These are phyloP conservation scores for Xanthoconium stramineum DNA, from an alignment of 768 basidiomycete genomes.

Conservation along the genomic window DNA sequence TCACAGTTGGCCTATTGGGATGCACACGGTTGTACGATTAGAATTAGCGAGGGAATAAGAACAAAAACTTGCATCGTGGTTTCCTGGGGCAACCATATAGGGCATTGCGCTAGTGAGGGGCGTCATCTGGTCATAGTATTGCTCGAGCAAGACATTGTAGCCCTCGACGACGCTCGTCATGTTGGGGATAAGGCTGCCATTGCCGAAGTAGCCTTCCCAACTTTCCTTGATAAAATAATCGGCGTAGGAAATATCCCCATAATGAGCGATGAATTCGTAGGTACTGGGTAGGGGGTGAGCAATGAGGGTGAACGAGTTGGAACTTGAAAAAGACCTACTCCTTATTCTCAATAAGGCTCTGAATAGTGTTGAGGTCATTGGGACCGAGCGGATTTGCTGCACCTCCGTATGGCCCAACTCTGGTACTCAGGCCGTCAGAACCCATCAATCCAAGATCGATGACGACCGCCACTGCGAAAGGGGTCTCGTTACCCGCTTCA, in stretches of 20 bases:
- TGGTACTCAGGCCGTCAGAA: slow-evolving; percentile 27
- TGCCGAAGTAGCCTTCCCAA: slow-evolving; percentile 31
- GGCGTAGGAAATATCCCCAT: slow-evolving; percentile 25
- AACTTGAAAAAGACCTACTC: slow-evolving; percentile 15
- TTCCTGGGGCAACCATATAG: slow-evolving; percentile 28
- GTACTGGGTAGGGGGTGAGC: slow-evolving; percentile 15
- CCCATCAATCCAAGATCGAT: slow-evolving; percentile 30
- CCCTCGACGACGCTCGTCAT: slow-evolving; percentile 23
- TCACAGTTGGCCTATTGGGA: slow-evolving; percentile 26
- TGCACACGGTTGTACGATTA: no score
- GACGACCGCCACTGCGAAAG: slow-evolving; percentile 25
- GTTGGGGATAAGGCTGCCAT: slow-evolving; percentile 24
- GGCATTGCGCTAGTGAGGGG: slow-evolving; percentile 21
- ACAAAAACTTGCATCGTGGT: slow-evolving; percentile 20
- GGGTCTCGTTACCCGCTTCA: slow-evolving; percentile 14
- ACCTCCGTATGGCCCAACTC: slow-evolving; percentile 23
- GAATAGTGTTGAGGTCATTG: slow-evolving; percentile 28
- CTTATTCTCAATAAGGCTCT: slow-evolving; percentile 27
- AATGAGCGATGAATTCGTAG: slow-evolving; percentile 26
- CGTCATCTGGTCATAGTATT: slow-evolving; percentile 29
- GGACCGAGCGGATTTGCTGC: slow-evolving; percentile 23
- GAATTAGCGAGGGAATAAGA: neutral
- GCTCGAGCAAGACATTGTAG: slow-evolving; percentile 24
- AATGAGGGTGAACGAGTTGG: neutral
- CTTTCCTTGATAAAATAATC: slow-evolving; percentile 31